Percentiles rank a stretch among this genome's conserved stretches.
phyloP scores from a whole-genome alignment of 1,284 basidiomycete species.

The Boletus sp. region DNA sequence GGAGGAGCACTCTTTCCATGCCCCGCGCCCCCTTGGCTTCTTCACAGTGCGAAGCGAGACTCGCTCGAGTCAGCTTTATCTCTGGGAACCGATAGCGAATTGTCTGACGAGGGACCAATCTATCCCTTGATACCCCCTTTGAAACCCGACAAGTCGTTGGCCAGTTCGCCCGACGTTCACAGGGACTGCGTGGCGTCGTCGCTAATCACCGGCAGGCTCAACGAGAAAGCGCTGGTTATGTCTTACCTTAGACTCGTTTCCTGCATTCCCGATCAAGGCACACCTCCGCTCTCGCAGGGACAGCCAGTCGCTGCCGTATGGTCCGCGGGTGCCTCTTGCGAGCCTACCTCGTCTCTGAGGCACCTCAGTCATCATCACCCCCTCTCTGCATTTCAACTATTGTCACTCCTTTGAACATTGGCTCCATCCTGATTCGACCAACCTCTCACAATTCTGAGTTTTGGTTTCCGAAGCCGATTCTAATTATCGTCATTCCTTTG shows the following conservation, averaged over 20 bases:
- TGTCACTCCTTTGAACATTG: conserved; percentile 14
- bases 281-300: conserved; percentile 1
- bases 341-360: conserved; percentile 11
- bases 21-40: no score
- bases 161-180: background rate
- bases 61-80: conserved; percentile 1
- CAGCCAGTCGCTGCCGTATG: background rate
- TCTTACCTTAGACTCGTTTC: background rate
- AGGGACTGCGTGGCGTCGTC: background rate
- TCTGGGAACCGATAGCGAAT: background rate
- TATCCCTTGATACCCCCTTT: conserved; percentile 18
- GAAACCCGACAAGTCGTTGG: background rate
- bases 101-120: conserved; percentile 6
- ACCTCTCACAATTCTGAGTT: background rate
- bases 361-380: background rate
- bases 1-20: background rate
- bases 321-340: conserved; percentile 4
- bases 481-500: conserved; percentile 21
- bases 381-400: conserved; percentile 15
- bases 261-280: conserved; percentile 5
- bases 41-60: background rate
- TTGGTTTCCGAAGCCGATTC: conserved; percentile 1
- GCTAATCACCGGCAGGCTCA: background rate
- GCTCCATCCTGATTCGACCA: background rate
- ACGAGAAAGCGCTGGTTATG: background rate